These are phyloP conservation scores for Friedmanniomyces endolithicus DNA, from an alignment of 495 filamentous ascomycete species.

Conservation along the genomic window DNA sequence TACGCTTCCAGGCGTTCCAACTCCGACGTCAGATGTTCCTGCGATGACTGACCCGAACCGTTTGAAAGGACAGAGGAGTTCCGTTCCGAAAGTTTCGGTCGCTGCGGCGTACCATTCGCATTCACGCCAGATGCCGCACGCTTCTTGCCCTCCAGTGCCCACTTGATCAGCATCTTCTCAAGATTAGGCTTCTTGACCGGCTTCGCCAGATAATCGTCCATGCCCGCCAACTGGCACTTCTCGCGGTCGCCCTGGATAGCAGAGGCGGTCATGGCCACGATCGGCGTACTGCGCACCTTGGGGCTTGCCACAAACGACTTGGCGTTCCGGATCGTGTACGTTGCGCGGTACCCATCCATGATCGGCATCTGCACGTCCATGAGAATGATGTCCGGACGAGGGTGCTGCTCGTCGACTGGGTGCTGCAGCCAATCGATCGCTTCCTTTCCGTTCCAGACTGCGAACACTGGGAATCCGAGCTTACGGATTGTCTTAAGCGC, in stretches of 20 bases:
- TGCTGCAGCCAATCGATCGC: constrained; percentile 51
- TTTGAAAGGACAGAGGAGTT: constrained; percentile 8
- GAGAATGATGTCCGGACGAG: constrained; percentile 61
- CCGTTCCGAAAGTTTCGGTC: background rate
- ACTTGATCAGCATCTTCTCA: constrained; percentile 55
- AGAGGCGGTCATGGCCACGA: constrained; percentile 71
- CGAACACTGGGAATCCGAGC: constrained; percentile 56
- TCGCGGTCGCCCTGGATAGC: constrained; percentile 72
- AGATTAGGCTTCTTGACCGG: constrained; percentile 56
- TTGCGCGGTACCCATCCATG: constrained; percentile 67
- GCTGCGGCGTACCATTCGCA: background rate
- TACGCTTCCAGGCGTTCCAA: constrained; percentile 18
- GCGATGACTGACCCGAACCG: background rate
- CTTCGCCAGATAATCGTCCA: constrained; percentile 77
- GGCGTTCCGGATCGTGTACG: constrained; percentile 54
- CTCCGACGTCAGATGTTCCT: constrained; percentile 13
- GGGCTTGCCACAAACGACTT: constrained; percentile 42
- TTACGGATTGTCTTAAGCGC: constrained; percentile 62
- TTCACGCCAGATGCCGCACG: background rate
- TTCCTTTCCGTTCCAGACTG: constrained; percentile 64
- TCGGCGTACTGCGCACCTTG: constrained; percentile 44
- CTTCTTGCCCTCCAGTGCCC: constrained; percentile 28
- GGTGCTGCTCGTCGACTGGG: constrained; percentile 24
- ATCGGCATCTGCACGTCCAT: constrained; percentile 82
- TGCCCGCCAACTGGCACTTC: constrained; percentile 62